These are phyloP conservation scores for Chytridium lagenaria DNA, from an alignment of 371 early-diverging fungal genomes.

Conservation along the genomic window DNA sequence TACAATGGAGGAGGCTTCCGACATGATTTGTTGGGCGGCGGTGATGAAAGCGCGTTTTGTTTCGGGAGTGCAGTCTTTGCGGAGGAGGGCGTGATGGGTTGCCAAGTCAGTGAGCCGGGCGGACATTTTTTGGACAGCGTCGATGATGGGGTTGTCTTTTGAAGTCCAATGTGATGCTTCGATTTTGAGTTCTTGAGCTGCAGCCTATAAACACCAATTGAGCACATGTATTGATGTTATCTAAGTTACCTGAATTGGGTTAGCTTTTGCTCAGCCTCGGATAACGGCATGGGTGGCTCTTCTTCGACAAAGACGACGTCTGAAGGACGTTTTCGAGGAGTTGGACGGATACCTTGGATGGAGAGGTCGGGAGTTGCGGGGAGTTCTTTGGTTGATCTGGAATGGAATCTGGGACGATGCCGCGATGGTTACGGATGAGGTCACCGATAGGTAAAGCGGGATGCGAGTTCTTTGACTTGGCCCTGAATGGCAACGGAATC, in stretches of 20 bases:
- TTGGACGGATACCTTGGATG: constrained; percentile 32
- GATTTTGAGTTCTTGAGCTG: constrained; percentile 59
- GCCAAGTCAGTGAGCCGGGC: constrained; percentile 44
- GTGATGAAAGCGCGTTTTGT: constrained; percentile 51
- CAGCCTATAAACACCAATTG: constrained; percentile 44
- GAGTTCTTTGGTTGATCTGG: constrained; percentile 16
- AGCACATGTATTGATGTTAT: too few species aligned
- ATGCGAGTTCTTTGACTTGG: constrained; percentile 20
- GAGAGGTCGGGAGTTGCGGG: constrained; percentile 10
- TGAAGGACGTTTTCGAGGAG: constrained; percentile 21
- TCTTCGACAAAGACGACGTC: constrained; percentile 47
- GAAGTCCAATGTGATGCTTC: constrained; percentile 54
- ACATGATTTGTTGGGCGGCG: constrained; percentile 47
- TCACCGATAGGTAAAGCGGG: constrained; percentile 24
- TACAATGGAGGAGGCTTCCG: constrained; percentile 34
- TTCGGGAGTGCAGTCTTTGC: constrained; percentile 29
- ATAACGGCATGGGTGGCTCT: constrained; percentile 50
- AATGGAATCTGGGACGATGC: neutral
- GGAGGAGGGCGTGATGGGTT: constrained; percentile 31
- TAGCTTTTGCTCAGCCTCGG: constrained; percentile 48
- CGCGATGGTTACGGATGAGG: constrained; percentile 27
- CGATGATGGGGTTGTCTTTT: constrained; percentile 52
- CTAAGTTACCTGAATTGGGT: constrained; percentile 62
- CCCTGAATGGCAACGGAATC: constrained; percentile 12
- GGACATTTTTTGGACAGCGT: constrained; percentile 41